Evolutionary conservation across 2,329 filamentous ascomycete species (phyloP), one percentile per base, ranked within the genome.

Genomic region (Colletotrichum destructivum): DNA sequence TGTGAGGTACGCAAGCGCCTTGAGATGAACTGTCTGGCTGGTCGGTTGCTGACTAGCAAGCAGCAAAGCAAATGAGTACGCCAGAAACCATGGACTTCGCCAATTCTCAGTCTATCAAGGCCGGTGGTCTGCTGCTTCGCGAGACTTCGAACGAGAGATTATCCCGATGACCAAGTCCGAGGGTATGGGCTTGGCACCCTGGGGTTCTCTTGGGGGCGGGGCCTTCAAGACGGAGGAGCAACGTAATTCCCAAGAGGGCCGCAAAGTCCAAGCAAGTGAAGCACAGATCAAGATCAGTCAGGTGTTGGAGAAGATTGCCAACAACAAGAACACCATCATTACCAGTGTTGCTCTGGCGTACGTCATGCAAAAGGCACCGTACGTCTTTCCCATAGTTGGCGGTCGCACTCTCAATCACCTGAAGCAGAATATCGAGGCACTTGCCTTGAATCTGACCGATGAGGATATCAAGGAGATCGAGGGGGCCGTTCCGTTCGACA

Each of bases 351-450:
- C 93, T 11, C 81, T 95, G 31, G 92, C 93, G 2, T 95, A 95
- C 77, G 90, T 94, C 16, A 88, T 93, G 86, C 87, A 90, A 74
- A 94, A 94, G 82, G 84, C 90, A 0, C 88, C 91, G 0, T 90
- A 93, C 76, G 90, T 94, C 15, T 94, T 93, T 77, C 93, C 93
- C 1, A 90, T 95, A 51, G 84, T 94, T 5, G 92, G 93, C 13
- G 91, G 91, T 0, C 87, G 92, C 13, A 94, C 90, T 75, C 80
- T 93, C 12, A 89, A 91, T 61, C 92, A 95, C 77, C 82, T 95
- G 51, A 88, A 91, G 77, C 86, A 85, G 69, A 94, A 94, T 76
- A 92, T 94, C 74, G 88, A 91, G 76, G 91, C 91, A 0, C 83
- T 95, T 47, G 85, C 84, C 1, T 82, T 94, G 52, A 82, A 86